A percentile compares a stretch with the other conserved stretches of the same genome.
Conservation (phyloP, 2,329 filamentous ascomycete species). For the Cordyceps cicadae region DNA sequence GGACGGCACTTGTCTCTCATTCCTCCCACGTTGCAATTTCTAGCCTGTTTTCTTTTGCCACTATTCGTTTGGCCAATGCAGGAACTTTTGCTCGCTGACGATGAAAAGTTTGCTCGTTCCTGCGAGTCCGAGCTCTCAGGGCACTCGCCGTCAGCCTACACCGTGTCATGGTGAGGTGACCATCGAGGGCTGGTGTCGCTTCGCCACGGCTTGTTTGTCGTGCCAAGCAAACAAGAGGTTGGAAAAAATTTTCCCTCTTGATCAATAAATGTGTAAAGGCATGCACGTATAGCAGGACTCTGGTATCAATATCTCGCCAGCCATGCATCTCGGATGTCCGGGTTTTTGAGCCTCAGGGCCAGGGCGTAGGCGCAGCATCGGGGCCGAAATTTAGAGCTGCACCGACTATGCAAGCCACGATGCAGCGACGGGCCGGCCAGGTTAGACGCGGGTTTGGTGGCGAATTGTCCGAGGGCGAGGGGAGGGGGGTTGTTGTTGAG, state of each 20-base stretch:
- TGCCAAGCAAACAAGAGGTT: not conserved
- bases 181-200: conserved; percentile 3
- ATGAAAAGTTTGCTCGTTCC: not conserved
- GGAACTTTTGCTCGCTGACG: not conserved
- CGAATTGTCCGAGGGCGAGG: not conserved
- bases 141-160: not conserved
- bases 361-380: not conserved
- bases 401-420: not conserved
- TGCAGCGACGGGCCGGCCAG: conserved; percentile 3
- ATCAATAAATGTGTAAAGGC: not conserved
- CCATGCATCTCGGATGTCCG: not conserved
- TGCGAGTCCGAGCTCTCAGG: not conserved
- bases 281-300: not conserved
- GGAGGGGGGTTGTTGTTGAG: no score
- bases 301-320: conserved; percentile 5
- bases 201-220: conserved; percentile 7
- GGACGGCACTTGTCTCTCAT: not conserved
- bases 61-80: not conserved
- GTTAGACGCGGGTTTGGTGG: conserved; percentile 2
- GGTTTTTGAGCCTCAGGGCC: not conserved
- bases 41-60: not conserved
- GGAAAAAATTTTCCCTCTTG: not conserved
- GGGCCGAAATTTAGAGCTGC: not conserved
- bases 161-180: not conserved
- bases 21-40: not conserved